Evolutionary conservation across 2,329 filamentous ascomycete species (phyloP).

Genomic region (Cytospora leucostoma): DNA sequence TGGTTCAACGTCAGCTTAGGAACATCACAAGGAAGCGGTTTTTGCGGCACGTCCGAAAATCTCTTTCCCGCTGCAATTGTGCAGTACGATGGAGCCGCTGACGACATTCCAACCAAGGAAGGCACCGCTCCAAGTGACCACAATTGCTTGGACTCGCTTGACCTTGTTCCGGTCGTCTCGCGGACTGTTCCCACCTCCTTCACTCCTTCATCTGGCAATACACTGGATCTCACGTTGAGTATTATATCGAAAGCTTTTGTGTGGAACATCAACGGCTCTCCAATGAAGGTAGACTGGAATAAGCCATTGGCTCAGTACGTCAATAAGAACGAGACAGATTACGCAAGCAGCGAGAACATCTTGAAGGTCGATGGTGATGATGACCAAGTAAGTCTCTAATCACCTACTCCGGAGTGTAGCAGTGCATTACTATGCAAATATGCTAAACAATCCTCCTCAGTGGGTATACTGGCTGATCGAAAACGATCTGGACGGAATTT

Average conservation of each 20-base stretch:
- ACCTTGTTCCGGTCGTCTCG: slow-evolving; percentile 39
- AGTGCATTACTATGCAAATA: not conserved
- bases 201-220: slow-evolving; percentile 31
- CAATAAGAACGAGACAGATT: slow-evolving; percentile 33
- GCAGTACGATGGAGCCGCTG: slow-evolving; percentile 40
- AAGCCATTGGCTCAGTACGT: slow-evolving; percentile 43
- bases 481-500: slow-evolving; percentile 30
- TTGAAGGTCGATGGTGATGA: slow-evolving; percentile 33
- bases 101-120: slow-evolving; percentile 34
- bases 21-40: slow-evolving; percentile 22
- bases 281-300: slow-evolving; percentile 44
- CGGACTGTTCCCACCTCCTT: slow-evolving; percentile 35
- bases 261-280: slow-evolving; percentile 40
- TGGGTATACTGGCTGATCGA: slow-evolving; percentile 39
- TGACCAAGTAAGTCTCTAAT: slow-evolving; percentile 24
- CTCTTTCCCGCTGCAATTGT: slow-evolving; percentile 42
- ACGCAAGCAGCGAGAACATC: slow-evolving; percentile 34
- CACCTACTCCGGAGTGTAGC: slow-evolving; percentile 8
- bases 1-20: slow-evolving; percentile 43
- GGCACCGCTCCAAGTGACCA: slow-evolving; percentile 33
- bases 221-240: slow-evolving; percentile 32
- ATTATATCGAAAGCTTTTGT: slow-evolving; percentile 30
- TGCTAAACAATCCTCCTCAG: slow-evolving; percentile 8
- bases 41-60: slow-evolving; percentile 39
- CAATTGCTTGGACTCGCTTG: slow-evolving; percentile 38